Evolutionary conservation across 2,329 filamentous ascomycete species (phyloP).

Genomic region (Mollisiaceae sp.): DNA sequence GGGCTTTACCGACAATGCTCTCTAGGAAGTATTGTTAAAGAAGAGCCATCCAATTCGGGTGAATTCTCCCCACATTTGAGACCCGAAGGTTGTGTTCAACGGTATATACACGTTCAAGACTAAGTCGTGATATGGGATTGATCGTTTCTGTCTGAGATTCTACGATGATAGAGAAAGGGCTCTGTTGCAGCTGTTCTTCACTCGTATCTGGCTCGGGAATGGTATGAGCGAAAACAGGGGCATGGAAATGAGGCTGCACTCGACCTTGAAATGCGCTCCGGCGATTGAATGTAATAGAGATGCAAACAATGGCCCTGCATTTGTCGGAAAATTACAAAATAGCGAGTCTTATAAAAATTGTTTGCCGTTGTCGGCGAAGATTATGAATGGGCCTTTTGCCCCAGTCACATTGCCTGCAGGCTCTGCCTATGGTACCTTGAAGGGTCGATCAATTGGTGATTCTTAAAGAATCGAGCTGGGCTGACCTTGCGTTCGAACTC

Average conservation of each 20-base stretch:
- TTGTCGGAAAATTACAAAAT: no score
- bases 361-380: neutral
- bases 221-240: constrained; percentile 20
- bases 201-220: neutral
- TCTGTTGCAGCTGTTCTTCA: no score
- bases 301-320: no score
- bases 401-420: constrained; percentile 19
- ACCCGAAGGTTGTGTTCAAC: constrained; percentile 30
- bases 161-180: constrained; percentile 22
- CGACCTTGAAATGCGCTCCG: no score
- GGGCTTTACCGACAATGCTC: no score
- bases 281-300: no score
- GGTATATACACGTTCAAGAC: constrained; percentile 27
- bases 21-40: no score
- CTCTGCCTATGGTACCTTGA: constrained; percentile 26
- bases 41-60: no score
- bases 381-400: neutral
- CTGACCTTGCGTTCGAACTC: neutral
- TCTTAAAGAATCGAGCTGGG: constrained; percentile 23
- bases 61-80: constrained; percentile 24
- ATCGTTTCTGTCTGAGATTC: constrained; percentile 6
- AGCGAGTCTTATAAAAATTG: constrained; percentile 18
- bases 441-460: constrained; percentile 24
- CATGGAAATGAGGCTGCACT: constrained; percentile 20
- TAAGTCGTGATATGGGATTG: constrained; percentile 22